Evolutionary conservation across 495 filamentous ascomycete species (phyloP).

Genomic region (Aspergillus ostianus): DNA sequence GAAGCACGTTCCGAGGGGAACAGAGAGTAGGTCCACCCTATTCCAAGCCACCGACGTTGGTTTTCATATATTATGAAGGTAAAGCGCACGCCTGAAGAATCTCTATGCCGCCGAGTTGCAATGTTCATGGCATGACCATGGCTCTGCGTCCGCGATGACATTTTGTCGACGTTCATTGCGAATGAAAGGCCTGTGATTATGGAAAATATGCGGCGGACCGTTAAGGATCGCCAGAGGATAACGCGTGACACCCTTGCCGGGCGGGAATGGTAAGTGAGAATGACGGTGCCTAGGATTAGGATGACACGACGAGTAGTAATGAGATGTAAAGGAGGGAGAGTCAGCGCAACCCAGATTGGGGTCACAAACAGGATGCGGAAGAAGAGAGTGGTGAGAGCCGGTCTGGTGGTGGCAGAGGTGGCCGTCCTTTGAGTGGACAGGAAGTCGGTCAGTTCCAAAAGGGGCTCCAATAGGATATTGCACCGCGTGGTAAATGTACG

Average conservation of each 20-base stretch:
- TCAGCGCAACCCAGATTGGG: slow-evolving; percentile 80
- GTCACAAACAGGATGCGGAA: slow-evolving; percentile 84
- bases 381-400: slow-evolving; percentile 87
- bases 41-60: slow-evolving; percentile 89
- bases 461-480: slow-evolving; percentile 86
- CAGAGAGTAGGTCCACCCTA: slow-evolving; percentile 91
- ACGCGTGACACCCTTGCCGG: slow-evolving; percentile 81
- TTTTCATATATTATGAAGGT: slow-evolving; percentile 97
- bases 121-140: slow-evolving; percentile 44
- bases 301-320: slow-evolving; percentile 85
- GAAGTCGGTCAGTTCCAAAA: slow-evolving; percentile 86
- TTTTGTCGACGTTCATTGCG: slow-evolving; percentile 33
- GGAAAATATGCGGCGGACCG: slow-evolving; percentile 62
- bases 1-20: slow-evolving; percentile 83
- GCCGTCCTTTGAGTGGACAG: slow-evolving; percentile 88
- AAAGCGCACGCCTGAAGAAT: slow-evolving; percentile 79
- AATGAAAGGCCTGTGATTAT: slow-evolving; percentile 80
- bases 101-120: slow-evolving; percentile 50
- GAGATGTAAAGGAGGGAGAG: slow-evolving; percentile 76
- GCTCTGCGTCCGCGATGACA: slow-evolving; percentile 37
- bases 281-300: slow-evolving; percentile 73
- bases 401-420: slow-evolving; percentile 86
- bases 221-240: slow-evolving; percentile 85
- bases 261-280: slow-evolving; percentile 87
- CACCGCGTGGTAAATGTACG: slow-evolving; percentile 84